phyloP scores from a whole-genome alignment of 1,139 yeast genomes.

The Suhomyces ambrosiae region DNA sequence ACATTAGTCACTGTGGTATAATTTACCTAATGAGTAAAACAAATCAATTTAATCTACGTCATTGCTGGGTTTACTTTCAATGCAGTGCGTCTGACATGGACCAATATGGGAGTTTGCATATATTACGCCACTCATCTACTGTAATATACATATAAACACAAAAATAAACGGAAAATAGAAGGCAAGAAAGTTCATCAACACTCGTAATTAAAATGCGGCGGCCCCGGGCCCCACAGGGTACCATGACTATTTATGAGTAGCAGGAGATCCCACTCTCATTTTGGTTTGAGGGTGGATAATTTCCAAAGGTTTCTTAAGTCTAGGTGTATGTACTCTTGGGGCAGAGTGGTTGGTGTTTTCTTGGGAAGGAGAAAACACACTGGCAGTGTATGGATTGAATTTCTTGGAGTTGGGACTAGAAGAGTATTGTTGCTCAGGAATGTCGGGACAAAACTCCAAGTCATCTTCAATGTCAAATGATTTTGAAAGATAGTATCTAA shows the following conservation, averaged over 20 bases:
- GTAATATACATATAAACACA: conserved; percentile 8
- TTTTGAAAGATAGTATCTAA: conserved; percentile 53
- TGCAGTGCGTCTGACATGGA: too few species aligned
- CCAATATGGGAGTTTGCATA: not conserved
- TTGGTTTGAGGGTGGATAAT: conserved; percentile 82
- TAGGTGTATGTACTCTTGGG: conserved; percentile 50
- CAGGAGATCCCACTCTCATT: conserved; percentile 62
- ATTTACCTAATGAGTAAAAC: too few species aligned
- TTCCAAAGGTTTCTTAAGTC: conserved; percentile 66
- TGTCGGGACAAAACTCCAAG: conserved; percentile 67
- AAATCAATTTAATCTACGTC: too few species aligned
- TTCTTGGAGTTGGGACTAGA: conserved; percentile 29
- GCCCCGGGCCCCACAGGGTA: conserved; percentile 1
- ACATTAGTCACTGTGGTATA: not conserved
- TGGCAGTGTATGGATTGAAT: conserved; percentile 63
- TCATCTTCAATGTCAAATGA: conserved; percentile 69
- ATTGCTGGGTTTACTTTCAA: too few species aligned
- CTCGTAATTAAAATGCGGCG: conserved; percentile 5
- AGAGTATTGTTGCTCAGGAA: conserved; percentile 23
- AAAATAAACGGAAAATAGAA: not conserved
- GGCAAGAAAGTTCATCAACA: conserved; percentile 3
- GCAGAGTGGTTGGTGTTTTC: conserved; percentile 15
- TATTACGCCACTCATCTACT: conserved; percentile 2
- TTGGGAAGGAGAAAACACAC: conserved; percentile 51
- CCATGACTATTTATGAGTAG: conserved; percentile 16